These are phyloP conservation scores for Rhizoclosmatium sp. DNA, from an alignment of 192 early-diverging fungal species.

Conservation along the genomic window DNA sequence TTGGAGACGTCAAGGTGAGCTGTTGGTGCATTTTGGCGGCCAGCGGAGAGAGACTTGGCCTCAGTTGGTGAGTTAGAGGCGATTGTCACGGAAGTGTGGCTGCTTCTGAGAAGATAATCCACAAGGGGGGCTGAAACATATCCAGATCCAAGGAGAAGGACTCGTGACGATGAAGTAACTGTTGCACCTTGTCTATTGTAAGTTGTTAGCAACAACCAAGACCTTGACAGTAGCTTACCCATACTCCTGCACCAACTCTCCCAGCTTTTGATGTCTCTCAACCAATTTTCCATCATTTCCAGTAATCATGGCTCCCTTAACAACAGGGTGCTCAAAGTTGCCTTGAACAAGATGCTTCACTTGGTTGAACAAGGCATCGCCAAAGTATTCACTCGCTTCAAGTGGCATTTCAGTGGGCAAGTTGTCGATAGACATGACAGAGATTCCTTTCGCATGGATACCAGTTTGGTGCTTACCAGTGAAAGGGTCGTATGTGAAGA, in stretches of 20 bases:
- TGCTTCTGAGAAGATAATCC: constrained; percentile 76
- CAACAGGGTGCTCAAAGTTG: constrained; percentile 72
- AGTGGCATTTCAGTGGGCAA: constrained; percentile 95
- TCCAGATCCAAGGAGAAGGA: constrained; percentile 86
- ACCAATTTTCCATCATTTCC: constrained; percentile 68
- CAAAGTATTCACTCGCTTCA: constrained; percentile 94
- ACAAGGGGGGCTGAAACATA: constrained; percentile 93
- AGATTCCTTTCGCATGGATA: constrained; percentile 82
- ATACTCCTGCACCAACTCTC: constrained; percentile 46
- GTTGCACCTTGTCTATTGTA: constrained; percentile 43
- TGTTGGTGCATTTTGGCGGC: constrained; percentile 67
- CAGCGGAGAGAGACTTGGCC: constrained; percentile 71
- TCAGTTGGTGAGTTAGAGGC: constrained; percentile 82
- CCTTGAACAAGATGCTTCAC: constrained; percentile 42
- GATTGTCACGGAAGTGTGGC: constrained; percentile 72
- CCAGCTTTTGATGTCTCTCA: constrained; percentile 61
- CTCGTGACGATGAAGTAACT: constrained; percentile 55
- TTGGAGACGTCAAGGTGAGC: constrained; percentile 83
- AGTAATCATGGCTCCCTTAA: constrained; percentile 81
- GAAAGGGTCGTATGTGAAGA: constrained; percentile 91
- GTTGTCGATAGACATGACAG: constrained; percentile 98
- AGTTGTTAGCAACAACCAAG: constrained; percentile 18
- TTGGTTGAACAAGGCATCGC: constrained; percentile 75
- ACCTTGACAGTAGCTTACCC: constrained; percentile 30
- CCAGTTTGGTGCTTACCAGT: constrained; percentile 68